A percentile compares a stretch with the other conserved stretches of the same genome.
These are phyloP conservation scores for Fomitopsis pinicola DNA, from an alignment of 1,284 basidiomycete species.

Conservation along the genomic window DNA sequence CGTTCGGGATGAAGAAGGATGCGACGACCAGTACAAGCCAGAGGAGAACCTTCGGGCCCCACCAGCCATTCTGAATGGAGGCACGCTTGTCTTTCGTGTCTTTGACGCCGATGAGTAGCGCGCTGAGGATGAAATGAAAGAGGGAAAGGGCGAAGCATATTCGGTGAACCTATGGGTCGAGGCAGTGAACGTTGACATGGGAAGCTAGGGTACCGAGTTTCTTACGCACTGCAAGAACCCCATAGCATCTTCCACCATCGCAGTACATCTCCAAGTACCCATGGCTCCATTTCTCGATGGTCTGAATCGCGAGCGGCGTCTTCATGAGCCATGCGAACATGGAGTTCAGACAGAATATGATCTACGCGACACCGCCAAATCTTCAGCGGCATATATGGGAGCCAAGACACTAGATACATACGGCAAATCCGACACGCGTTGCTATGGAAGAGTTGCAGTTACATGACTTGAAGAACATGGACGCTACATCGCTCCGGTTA, in stretches of 20 bases:
- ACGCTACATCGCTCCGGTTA: conserved; percentile 46
- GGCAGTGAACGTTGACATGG: neutral
- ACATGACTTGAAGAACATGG: conserved; percentile 98
- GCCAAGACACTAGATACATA: conserved; percentile 32
- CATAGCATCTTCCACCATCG: conserved; percentile 90
- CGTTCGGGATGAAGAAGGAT: conserved; percentile 92
- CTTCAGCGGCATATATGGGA: neutral
- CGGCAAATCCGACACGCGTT: conserved; percentile 94
- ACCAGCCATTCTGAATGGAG: conserved; percentile 99
- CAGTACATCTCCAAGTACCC: conserved; percentile 99
- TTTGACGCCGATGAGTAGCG: conserved; percentile 80
- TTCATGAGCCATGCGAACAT: conserved; percentile 96
- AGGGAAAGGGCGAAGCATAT: conserved; percentile 94
- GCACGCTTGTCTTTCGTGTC: conserved; percentile 91
- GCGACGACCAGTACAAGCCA: conserved; percentile 78
- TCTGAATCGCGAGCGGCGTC: conserved; percentile 82
- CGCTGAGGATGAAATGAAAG: conserved; percentile 83
- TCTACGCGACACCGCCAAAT: conserved; percentile 36
- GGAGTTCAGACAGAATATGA: conserved; percentile 96
- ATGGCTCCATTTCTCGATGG: conserved; percentile 90
- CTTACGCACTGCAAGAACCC: conserved; percentile 83
- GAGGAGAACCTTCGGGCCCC: conserved; percentile 93
- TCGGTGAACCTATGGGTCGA: conserved; percentile 75
- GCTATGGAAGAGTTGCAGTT: conserved; percentile 99
- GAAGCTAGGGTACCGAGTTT: neutral